Base-by-base conservation (phyloP, 176 grass and related monocot species). In the Bonia amplexicaulis region DNA sequence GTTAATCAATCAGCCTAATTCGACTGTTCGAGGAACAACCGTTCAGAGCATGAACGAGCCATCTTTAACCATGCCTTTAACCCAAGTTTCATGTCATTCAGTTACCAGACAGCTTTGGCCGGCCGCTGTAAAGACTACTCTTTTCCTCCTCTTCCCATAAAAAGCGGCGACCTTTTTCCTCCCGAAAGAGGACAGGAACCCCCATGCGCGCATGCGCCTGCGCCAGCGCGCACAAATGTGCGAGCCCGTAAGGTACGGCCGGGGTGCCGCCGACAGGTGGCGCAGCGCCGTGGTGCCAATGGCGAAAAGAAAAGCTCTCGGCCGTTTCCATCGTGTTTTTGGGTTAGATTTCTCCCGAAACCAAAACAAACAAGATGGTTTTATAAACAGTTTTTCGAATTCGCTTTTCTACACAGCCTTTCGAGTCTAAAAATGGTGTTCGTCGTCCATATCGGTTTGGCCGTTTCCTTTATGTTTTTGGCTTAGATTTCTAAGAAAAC, bases 141-240 rank as follows among this genome's bases (percentile, higher is more conserved):
- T 64, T 42, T 55, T 37, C 23, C 17, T 7, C 25, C n/a, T 62
- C 29, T 3, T 66, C 55, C 84, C 74, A 83, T 90, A 42, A 72
- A 90, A 90, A 90, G 80, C 6, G 74, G 60, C 23, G 49, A 62
- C 69, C 89, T 90, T 90, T 90, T 90, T 80, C 49, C 74, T 69
- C 37, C 48, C 60, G 26, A 87, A 82, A 88, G 47, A 20, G 62
- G 22, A 80, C 84, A 61, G 79, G 67, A 61, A 45, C 80, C 48
- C 64, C 65, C 88, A 90, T 48, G 88, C 88, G 78, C 73, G 79
- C 80, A 69, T 49, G 84, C 88, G 25, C 9, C 9, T 40, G 23
- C 65, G 7, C 57, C 2, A 11, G 45, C 71, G 14, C 11, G 11
- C 14, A 23, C 58, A 22, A 11, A 23, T 63, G 49, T 16, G 53